Evolutionary conservation across 1,139 yeast species (phyloP).

Genomic region (Schwanniomyces etchellsii): DNA sequence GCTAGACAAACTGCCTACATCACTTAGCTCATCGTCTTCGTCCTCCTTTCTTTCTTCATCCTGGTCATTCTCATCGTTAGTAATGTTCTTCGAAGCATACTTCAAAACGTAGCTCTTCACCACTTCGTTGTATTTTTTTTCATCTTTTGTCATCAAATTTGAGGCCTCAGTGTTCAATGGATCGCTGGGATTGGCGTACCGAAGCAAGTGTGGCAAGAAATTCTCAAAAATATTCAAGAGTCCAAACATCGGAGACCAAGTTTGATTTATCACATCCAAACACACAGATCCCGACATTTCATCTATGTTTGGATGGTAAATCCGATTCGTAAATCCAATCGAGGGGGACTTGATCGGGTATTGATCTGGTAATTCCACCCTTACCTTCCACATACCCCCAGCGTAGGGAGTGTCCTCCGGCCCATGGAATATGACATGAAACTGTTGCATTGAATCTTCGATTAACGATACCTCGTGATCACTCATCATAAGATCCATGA

Average conservation of each 20-base stretch:
- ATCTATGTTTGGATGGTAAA: slow-evolving; percentile 91
- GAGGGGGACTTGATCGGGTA: slow-evolving; percentile 96
- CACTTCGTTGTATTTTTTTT: slow-evolving; percentile 57
- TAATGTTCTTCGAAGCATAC: slow-evolving; percentile 51
- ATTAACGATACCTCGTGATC: slow-evolving; percentile 84
- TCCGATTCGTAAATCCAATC: slow-evolving; percentile 86
- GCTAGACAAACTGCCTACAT: slow-evolving; percentile 45
- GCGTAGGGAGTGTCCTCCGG: slow-evolving; percentile 87
- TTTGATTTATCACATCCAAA: slow-evolving; percentile 92
- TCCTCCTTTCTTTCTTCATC: slow-evolving; percentile 36
- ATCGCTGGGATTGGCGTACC: slow-evolving; percentile 92
- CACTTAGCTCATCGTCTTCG: slow-evolving; percentile 42
- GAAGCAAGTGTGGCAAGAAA: slow-evolving; percentile 83
- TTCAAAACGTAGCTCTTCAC: slow-evolving; percentile 70
- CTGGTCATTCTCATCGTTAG: slow-evolving; percentile 37
- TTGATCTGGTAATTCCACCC: slow-evolving; percentile 92
- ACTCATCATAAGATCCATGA: slow-evolving; percentile 95
- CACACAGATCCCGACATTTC: slow-evolving; percentile 91
- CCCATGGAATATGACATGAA: slow-evolving; percentile 80
- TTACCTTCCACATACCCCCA: slow-evolving; percentile 86
- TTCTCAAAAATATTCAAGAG: slow-evolving; percentile 86
- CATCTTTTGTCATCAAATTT: slow-evolving; percentile 69
- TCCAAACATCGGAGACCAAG: slow-evolving; percentile 98
- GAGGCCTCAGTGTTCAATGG: slow-evolving; percentile 94
- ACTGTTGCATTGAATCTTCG: slow-evolving; percentile 88